Evolutionary conservation across 176 grass and related monocot species (phyloP).

Genomic region (Chrysopogon serrulatus): DNA sequence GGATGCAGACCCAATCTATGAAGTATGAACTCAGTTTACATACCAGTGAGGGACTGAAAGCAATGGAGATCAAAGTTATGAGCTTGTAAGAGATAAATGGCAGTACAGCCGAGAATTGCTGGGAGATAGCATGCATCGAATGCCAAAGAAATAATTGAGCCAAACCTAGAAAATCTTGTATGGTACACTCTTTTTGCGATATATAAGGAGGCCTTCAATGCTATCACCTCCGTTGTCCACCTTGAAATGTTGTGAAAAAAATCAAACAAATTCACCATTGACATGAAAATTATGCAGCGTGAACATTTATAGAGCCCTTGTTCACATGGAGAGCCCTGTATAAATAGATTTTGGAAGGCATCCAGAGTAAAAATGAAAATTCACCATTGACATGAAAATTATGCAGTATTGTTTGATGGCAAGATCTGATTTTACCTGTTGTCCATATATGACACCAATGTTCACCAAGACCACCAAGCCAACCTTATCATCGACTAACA

Average conservation of each 20-base stretch:
- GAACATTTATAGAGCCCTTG: slow-evolving; percentile 66
- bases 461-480: too few species aligned
- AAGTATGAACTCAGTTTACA: slow-evolving; percentile 5
- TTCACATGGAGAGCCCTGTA: slow-evolving; percentile 74
- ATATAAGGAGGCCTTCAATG: too few species aligned
- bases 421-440: background rate
- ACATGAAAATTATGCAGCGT: too few species aligned
- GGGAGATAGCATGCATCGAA: slow-evolving; percentile 93
- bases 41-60: slow-evolving; percentile 90
- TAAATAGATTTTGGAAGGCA: slow-evolving; percentile 67
- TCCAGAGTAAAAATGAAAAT: background rate
- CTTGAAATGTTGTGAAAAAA: too few species aligned
- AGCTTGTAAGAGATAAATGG: slow-evolving; percentile 76
- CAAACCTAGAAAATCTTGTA: too few species aligned
- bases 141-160: too few species aligned
- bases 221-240: too few species aligned
- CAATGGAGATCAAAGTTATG: slow-evolving; percentile 92
- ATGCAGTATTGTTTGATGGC: background rate
- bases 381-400: background rate
- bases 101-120: slow-evolving; percentile 92
- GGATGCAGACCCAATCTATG: background rate
- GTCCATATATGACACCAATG: too few species aligned
- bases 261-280: too few species aligned
- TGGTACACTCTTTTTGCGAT: too few species aligned
- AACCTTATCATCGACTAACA: too few species aligned